phyloP scores from a whole-genome alignment of 495 filamentous ascomycete species.

The Penicillium turbatum region DNA sequence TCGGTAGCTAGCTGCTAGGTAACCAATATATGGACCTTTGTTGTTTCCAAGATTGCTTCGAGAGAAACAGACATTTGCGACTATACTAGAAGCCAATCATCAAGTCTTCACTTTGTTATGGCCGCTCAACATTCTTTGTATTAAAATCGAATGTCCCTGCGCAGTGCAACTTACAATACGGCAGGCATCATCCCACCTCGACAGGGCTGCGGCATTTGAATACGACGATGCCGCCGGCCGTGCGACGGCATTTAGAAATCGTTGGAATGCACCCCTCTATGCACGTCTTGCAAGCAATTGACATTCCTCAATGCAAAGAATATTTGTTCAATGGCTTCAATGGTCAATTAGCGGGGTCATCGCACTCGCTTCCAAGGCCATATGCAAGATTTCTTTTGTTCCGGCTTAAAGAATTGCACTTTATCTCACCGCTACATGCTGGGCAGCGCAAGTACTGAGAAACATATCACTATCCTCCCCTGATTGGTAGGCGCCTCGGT shows the following conservation, averaged over 20 bases:
- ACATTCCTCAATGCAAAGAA: background rate
- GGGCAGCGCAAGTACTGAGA: constrained; percentile 12
- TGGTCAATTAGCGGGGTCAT: constrained; percentile 1
- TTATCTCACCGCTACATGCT: constrained; percentile 30
- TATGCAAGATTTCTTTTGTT: background rate
- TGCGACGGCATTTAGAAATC: background rate
- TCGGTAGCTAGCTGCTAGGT: background rate
- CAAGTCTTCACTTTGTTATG: background rate
- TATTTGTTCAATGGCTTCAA: background rate
- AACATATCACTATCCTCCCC: background rate
- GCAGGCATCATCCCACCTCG: background rate
- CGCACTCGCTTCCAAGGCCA: background rate
- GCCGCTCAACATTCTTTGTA: background rate
- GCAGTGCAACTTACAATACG: background rate
- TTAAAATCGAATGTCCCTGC: background rate
- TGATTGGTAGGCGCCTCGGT: constrained; percentile 9
- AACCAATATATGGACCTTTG: background rate
- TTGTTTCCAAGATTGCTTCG: background rate
- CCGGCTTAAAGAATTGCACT: constrained; percentile 11
- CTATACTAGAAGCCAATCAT: background rate
- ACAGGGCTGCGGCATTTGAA: constrained; percentile 3
- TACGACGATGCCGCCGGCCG: constrained; percentile 1
- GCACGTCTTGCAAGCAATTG: background rate
- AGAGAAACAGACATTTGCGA: background rate
- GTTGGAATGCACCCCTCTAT: constrained; percentile 7